Evolutionary conservation across 1,284 basidiomycete species (phyloP).

Genomic region (Violaceomyces palustris): DNA sequence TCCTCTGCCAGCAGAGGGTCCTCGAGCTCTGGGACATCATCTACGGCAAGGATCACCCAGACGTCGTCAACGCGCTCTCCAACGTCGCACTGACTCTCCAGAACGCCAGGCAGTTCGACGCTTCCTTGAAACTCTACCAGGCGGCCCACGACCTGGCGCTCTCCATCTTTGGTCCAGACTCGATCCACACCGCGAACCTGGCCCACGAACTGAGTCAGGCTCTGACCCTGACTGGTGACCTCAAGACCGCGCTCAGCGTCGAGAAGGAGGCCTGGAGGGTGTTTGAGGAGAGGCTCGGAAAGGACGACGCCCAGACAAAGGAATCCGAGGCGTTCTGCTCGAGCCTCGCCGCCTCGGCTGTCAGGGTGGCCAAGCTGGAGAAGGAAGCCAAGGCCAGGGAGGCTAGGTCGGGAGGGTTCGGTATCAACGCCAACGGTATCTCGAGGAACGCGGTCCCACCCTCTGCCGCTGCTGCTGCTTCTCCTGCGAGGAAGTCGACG

Average conservation of each 20-base stretch:
- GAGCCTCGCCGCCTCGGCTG: slow-evolving; percentile 44
- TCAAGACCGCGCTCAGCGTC: slow-evolving; percentile 43
- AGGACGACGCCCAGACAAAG: slow-evolving; percentile 49
- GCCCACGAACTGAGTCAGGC: slow-evolving; percentile 50
- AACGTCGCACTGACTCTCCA: slow-evolving; percentile 48
- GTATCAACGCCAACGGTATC: slow-evolving; percentile 1
- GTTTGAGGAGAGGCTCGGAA: slow-evolving; percentile 46
- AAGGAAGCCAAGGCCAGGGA: slow-evolving; percentile 27
- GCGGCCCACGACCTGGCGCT: slow-evolving; percentile 40
- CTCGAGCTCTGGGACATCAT: slow-evolving; percentile 58
- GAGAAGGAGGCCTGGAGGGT: slow-evolving; percentile 49
- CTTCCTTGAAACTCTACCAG: slow-evolving; percentile 36
- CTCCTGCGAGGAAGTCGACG: too few relatives aligned
- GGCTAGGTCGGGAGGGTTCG: slow-evolving; percentile 11
- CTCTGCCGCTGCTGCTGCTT: slow-evolving; percentile 5
- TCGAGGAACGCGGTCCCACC: neutral
- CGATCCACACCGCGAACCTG: slow-evolving; percentile 49
- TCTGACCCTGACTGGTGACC: slow-evolving; percentile 42
- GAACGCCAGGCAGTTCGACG: slow-evolving; percentile 33
- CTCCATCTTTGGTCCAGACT: slow-evolving; percentile 41
- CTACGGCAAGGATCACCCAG: slow-evolving; percentile 59
- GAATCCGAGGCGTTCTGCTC: slow-evolving; percentile 47
- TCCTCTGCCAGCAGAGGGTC: slow-evolving; percentile 58
- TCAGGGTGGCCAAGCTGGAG: slow-evolving; percentile 46
- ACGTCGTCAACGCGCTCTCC: slow-evolving; percentile 56